A percentile compares a stretch with the other conserved stretches of the same genome.
These are phyloP conservation scores for Sarocladium kiliense DNA, from an alignment of 2,329 filamentous ascomycete species.

Conservation along the genomic window DNA sequence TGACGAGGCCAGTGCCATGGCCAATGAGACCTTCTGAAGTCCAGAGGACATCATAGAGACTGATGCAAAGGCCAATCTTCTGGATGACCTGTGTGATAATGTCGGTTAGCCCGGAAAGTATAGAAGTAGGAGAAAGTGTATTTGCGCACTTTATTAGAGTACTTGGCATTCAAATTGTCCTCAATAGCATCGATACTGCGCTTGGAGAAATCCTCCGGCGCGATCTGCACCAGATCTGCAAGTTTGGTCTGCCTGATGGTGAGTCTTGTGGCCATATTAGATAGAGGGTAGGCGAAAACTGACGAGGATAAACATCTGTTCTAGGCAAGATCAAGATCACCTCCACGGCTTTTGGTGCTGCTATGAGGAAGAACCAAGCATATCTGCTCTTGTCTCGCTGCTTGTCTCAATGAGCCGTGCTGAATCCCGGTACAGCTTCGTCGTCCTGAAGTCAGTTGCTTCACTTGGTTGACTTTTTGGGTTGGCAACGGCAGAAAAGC, in stretches of 20 bases:
- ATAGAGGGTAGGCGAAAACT: conserved; percentile 8
- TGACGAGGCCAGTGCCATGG: conserved; percentile 85
- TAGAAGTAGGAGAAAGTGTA: not conserved
- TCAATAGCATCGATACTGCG: conserved; percentile 79
- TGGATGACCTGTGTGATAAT: conserved; percentile 63
- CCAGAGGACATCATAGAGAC: conserved; percentile 84
- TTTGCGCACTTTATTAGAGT: conserved; percentile 72
- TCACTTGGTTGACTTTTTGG: conserved; percentile 4
- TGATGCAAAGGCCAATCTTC: conserved; percentile 89
- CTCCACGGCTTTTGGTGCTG: not conserved
- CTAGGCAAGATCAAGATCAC: not conserved
- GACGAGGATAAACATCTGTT: conserved; percentile 47
- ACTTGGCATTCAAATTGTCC: conserved; percentile 96
- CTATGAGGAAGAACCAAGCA: not conserved
- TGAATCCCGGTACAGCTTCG: not conserved
- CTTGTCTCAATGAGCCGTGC: not conserved
- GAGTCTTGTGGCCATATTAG: conserved; percentile 12
- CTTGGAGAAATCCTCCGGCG: conserved; percentile 82
- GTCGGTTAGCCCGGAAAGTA: not conserved
- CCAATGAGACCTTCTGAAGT: conserved; percentile 91
- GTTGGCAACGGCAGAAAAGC: conserved; percentile 2
- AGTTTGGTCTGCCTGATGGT: conserved; percentile 68
- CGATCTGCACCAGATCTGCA: conserved; percentile 89
- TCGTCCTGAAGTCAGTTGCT: not conserved
- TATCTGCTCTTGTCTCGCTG: not conserved